Conservation (phyloP, 345 rosid species). For the Eutrema japonicum region DNA sequence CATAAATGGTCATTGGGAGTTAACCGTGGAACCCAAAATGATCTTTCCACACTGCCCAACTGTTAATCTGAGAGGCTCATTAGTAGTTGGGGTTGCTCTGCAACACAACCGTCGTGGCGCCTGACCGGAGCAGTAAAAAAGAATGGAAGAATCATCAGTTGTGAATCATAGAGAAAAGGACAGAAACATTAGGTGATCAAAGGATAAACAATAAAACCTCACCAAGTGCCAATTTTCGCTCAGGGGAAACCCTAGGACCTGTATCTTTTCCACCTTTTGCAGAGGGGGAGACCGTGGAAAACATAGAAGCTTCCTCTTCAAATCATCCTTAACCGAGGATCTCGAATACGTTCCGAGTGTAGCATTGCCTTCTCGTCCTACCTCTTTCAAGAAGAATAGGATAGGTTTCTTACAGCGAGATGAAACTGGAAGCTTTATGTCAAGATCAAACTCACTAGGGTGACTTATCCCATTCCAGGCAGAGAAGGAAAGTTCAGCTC, state of each 20-base stretch:
- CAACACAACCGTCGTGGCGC: constrained; percentile 83
- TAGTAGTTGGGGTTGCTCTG: constrained; percentile 54
- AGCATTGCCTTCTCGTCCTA: constrained; percentile 61
- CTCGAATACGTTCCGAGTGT: constrained; percentile 63
- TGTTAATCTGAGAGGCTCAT: constrained; percentile 57
- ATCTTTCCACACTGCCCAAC: constrained; percentile 75
- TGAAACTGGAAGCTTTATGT: constrained; percentile 61
- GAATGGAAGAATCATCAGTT: neutral
- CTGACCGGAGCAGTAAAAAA: constrained; percentile 43
- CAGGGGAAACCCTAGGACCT: constrained; percentile 61
- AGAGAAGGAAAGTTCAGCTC: constrained; percentile 73
- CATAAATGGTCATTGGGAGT: constrained; percentile 47
- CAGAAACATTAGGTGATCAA: constrained; percentile 9
- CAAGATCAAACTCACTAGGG: constrained; percentile 77
- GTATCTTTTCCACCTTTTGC: constrained; percentile 59
- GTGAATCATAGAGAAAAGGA: constrained; percentile 8
- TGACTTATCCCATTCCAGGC: constrained; percentile 77
- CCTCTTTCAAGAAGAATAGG: constrained; percentile 47
- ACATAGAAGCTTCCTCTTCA: constrained; percentile 75
- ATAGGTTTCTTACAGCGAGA: constrained; percentile 53
- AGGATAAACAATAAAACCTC: constrained; percentile 33
- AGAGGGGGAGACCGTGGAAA: constrained; percentile 68
- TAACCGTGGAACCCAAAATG: constrained; percentile 52
- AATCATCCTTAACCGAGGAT: constrained; percentile 56
- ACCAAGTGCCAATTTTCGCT: constrained; percentile 85